Percentiles rank a stretch among this genome's conserved stretches.
Evolutionary conservation across 1,139 yeast genomes (phyloP).

Genomic region (Yamadazyma mexicana): DNA sequence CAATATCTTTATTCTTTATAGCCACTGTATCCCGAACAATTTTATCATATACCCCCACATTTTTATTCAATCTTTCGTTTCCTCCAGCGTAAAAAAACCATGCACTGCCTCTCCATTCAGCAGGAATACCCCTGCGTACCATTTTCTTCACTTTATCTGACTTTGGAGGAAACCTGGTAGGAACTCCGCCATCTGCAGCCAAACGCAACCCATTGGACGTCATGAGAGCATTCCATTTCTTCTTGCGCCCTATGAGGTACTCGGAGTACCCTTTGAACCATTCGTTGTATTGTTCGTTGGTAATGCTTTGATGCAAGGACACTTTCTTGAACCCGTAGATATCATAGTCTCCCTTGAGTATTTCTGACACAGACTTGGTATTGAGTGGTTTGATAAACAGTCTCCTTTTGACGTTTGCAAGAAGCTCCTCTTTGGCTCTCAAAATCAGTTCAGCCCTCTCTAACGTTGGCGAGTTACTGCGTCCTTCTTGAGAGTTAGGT

Average conservation of each 20-base stretch:
- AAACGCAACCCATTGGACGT: conserved; percentile 61
- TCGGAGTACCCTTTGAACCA: conserved; percentile 77
- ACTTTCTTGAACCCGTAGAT: conserved; percentile 83
- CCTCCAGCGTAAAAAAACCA: conserved; percentile 99
- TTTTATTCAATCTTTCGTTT: conserved; percentile 64
- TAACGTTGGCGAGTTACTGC: background rate
- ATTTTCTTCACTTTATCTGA: conserved; percentile 82
- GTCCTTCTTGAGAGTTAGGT: background rate
- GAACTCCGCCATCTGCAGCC: conserved; percentile 30
- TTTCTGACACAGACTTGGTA: conserved; percentile 11
- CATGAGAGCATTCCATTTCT: conserved; percentile 73
- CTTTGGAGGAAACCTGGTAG: conserved; percentile 72
- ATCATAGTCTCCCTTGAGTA: conserved; percentile 52
- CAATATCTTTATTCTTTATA: conserved; percentile 68
- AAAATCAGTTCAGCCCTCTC: background rate
- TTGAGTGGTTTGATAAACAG: conserved; percentile 16
- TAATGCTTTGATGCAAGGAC: conserved; percentile 43
- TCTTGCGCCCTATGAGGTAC: conserved; percentile 61
- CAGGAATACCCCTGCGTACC: conserved; percentile 89
- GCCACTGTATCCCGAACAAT: conserved; percentile 57
- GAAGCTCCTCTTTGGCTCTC: conserved; percentile 8
- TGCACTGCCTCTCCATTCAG: conserved; percentile 95
- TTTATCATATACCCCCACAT: conserved; percentile 71
- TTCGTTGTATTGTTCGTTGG: conserved; percentile 58
- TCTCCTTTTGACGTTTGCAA: conserved; percentile 12